Conservation (phyloP, 2,329 filamentous ascomycete species). For the Paecilomyces formosus region DNA sequence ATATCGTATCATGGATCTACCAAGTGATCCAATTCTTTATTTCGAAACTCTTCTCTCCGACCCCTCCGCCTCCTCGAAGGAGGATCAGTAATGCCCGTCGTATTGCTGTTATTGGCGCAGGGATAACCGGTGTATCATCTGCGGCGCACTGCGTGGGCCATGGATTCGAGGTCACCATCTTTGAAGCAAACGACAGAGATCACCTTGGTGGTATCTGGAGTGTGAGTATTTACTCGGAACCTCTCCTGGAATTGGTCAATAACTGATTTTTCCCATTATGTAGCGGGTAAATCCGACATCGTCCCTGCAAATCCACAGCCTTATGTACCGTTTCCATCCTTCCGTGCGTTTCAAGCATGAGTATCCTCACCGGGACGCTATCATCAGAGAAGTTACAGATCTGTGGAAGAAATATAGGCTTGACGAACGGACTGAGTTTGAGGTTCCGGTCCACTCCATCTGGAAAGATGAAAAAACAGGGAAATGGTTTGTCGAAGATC, state of each 20-base stretch:
- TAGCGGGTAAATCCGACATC: slow-evolving; percentile 75
- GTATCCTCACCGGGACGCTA: slow-evolving; percentile 70
- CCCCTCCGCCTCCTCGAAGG: slow-evolving; percentile 50
- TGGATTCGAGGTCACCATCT: slow-evolving; percentile 77
- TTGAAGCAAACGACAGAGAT: slow-evolving; percentile 62
- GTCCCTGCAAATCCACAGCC: slow-evolving; percentile 71
- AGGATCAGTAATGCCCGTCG: slow-evolving; percentile 52
- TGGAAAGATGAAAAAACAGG: slow-evolving; percentile 57
- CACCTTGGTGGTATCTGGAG: slow-evolving; percentile 75
- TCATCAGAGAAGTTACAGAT: slow-evolving; percentile 62
- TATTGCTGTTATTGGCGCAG: slow-evolving; percentile 63
- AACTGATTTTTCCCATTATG: slow-evolving; percentile 1
- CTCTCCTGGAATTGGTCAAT: not conserved
- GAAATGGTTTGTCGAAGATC: slow-evolving; percentile 66
- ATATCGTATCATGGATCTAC: not conserved
- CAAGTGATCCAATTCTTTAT: not conserved
- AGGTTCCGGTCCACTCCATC: slow-evolving; percentile 60
- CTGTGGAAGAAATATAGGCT: slow-evolving; percentile 72
- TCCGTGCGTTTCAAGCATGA: slow-evolving; percentile 65
- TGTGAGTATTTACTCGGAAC: slow-evolving; percentile 36
- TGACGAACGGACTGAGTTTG: slow-evolving; percentile 63
- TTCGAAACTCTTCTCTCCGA: slow-evolving; percentile 56
- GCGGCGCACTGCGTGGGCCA: slow-evolving; percentile 78
- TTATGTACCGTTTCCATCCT: slow-evolving; percentile 86
- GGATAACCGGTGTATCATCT: slow-evolving; percentile 67